Percentiles rank a stretch among this genome's conserved stretches.
These are phyloP conservation scores for Bertia moriformis DNA, from an alignment of 2,329 filamentous ascomycete species.

Conservation along the genomic window DNA sequence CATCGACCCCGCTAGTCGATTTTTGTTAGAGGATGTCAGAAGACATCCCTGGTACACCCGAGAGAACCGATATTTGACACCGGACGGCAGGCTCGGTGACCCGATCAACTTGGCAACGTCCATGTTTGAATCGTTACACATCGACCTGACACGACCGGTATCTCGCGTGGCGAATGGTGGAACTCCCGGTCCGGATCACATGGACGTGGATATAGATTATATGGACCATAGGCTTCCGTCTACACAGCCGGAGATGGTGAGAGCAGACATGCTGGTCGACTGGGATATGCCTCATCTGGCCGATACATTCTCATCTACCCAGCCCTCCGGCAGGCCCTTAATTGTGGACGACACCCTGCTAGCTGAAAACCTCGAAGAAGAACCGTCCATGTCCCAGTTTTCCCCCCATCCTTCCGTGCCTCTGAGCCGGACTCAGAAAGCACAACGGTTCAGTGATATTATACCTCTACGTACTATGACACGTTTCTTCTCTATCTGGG, in stretches of 20 bases:
- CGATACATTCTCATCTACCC: constrained; percentile 18
- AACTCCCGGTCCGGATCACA: constrained; percentile 13
- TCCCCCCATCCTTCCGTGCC: constrained; percentile 65
- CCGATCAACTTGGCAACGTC: constrained; percentile 77
- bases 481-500: constrained; percentile 77
- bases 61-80: constrained; percentile 60
- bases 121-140: constrained; percentile 82
- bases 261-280: constrained; percentile 65
- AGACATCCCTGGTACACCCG: constrained; percentile 91
- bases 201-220: constrained; percentile 27
- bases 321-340: constrained; percentile 30
- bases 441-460: constrained; percentile 78
- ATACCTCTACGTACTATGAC: constrained; percentile 76
- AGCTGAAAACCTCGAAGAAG: constrained; percentile 53
- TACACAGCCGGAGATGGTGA: constrained; percentile 73
- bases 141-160: constrained; percentile 65
- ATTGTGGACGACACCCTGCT: constrained; percentile 16
- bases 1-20: constrained; percentile 59
- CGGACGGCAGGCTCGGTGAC: constrained; percentile 62
- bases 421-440: constrained; percentile 74
- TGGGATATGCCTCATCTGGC: constrained; percentile 63
- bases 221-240: constrained; percentile 34
- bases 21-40: constrained; percentile 73
- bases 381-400: constrained; percentile 79
- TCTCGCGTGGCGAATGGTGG: constrained; percentile 17